Conservation (phyloP, 208 protist genomes). For the Acanthamoeba quina region DNA sequence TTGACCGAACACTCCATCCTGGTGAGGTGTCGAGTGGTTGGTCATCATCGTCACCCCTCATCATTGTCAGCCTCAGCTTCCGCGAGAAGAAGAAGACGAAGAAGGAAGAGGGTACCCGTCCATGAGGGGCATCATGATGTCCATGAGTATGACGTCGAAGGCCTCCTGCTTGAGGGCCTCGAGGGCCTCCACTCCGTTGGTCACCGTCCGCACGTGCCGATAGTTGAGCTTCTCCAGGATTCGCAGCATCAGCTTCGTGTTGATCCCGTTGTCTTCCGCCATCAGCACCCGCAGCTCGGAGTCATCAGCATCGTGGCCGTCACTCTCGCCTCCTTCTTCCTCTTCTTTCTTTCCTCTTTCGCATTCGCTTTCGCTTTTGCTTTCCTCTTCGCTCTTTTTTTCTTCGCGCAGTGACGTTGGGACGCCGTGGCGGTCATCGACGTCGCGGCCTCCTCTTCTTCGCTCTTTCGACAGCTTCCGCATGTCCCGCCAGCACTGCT, state of each 20-base stretch:
- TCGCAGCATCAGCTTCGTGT: slow-evolving; percentile 12
- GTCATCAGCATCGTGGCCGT: not conserved
- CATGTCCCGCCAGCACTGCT: not conserved
- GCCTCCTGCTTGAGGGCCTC: not conserved
- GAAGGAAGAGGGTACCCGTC: not conserved
- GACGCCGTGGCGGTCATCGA: not conserved
- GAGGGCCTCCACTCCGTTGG: not conserved
- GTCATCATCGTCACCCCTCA: too few species aligned
- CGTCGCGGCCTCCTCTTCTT: not conserved
- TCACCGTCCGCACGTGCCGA: not conserved
- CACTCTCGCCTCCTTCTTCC: not conserved
- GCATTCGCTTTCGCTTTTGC: not conserved
- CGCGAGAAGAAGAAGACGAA: not conserved
- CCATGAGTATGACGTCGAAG: not conserved
- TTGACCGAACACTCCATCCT: not conserved
- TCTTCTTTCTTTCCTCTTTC: not conserved
- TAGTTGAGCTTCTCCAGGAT: slow-evolving; percentile 9
- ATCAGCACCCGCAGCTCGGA: not conserved
- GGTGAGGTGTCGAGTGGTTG: not conserved
- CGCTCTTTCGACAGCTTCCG: not conserved
- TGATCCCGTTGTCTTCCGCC: slow-evolving; percentile 12
- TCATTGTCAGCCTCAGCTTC: too few species aligned
- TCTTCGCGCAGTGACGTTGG: not conserved
- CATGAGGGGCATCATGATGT: slow-evolving; percentile 48
- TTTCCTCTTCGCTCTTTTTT: not conserved